Percentiles rank a stretch among this genome's conserved stretches.
phyloP scores from a whole-genome alignment of 768 basidiomycete genomes.

The Plicaturopsis crispa region DNA sequence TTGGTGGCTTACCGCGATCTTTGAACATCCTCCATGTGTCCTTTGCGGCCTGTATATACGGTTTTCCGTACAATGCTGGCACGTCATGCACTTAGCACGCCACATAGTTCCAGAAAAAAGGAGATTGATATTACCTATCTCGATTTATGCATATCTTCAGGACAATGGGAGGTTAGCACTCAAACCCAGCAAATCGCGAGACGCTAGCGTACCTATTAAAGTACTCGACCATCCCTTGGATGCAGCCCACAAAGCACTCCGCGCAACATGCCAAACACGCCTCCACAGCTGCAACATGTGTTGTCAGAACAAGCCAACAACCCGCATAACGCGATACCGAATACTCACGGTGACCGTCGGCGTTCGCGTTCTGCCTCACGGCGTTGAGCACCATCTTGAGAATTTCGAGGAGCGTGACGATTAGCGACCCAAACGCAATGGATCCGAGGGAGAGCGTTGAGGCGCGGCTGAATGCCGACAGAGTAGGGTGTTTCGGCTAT shows the following conservation, averaged over 20 bases:
- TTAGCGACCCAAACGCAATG: slow-evolving; percentile 78
- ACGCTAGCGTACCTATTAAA: slow-evolving; percentile 55
- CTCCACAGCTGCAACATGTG: slow-evolving; percentile 46
- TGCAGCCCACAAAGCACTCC: slow-evolving; percentile 66
- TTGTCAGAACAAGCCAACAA: background rate
- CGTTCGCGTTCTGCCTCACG: slow-evolving; percentile 49
- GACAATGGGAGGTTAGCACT: background rate
- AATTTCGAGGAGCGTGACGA: slow-evolving; percentile 74
- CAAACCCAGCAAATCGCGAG: background rate
- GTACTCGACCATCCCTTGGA: slow-evolving; percentile 64
- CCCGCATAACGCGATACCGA: background rate
- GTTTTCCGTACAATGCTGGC: slow-evolving; percentile 78
- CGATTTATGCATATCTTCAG: slow-evolving; percentile 69
- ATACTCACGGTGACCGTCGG: slow-evolving; percentile 58
- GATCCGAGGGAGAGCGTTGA: slow-evolving; percentile 77
- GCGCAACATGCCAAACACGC: slow-evolving; percentile 75
- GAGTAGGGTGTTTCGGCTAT: slow-evolving; percentile 64
- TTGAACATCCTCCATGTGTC: slow-evolving; percentile 76
- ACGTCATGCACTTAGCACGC: too few relatives aligned
- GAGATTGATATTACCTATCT: slow-evolving; percentile 55
- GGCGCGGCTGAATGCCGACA: slow-evolving; percentile 64
- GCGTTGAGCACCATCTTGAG: slow-evolving; percentile 53
- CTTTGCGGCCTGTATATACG: slow-evolving; percentile 73
- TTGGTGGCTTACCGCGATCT: slow-evolving; percentile 65
- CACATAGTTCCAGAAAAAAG: too few relatives aligned